Conservation (phyloP, 352 stramenopile species). For the Pythium brassicae region DNA sequence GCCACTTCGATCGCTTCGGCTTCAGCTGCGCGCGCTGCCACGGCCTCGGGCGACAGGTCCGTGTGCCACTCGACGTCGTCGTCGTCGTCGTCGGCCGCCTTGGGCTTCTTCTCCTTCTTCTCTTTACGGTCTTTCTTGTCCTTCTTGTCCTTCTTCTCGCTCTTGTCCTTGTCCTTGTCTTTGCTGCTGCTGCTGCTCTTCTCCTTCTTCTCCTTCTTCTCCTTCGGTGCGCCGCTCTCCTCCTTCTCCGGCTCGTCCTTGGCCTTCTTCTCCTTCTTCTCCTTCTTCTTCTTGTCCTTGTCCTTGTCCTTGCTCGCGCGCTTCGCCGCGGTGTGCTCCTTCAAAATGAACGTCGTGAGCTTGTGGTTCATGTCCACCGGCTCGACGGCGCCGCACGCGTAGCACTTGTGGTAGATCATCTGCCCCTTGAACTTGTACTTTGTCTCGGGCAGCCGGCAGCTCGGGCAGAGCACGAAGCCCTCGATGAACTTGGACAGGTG, state of each 20-base stretch:
- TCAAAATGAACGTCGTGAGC: constrained; percentile 96
- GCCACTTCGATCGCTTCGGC: constrained; percentile 79
- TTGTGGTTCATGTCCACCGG: constrained; percentile 98
- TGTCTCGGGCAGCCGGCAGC: constrained; percentile 96
- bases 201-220: constrained; percentile 65
- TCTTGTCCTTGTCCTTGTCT: constrained; percentile 33
- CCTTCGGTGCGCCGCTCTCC: constrained; percentile 40
- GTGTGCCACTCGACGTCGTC: constrained; percentile 85
- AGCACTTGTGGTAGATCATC: constrained; percentile 98
- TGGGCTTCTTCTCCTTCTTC: constrained; percentile 70
- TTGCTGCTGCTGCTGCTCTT: constrained; percentile 77
- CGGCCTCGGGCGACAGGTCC: constrained; percentile 76
- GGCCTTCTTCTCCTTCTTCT: constrained; percentile 54
- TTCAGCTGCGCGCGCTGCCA: constrained; percentile 75
- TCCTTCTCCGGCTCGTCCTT: constrained; percentile 68
- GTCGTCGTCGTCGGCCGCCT: constrained; percentile 39
- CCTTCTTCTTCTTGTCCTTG: constrained; percentile 76
- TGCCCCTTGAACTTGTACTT: constrained; percentile 99
- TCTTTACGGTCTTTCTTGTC: constrained; percentile 81
- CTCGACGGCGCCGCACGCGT: constrained; percentile 96
- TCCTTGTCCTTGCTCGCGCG: constrained; percentile 82
- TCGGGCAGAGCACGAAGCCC: constrained; percentile 96
- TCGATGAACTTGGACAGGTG: constrained; percentile 98
- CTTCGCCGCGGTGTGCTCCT: constrained; percentile 92
- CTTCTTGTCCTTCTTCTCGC: constrained; percentile 66